Evolutionary conservation across 2,329 filamentous ascomycete species (phyloP).

Genomic region (Sarocladium brachiariae): DNA sequence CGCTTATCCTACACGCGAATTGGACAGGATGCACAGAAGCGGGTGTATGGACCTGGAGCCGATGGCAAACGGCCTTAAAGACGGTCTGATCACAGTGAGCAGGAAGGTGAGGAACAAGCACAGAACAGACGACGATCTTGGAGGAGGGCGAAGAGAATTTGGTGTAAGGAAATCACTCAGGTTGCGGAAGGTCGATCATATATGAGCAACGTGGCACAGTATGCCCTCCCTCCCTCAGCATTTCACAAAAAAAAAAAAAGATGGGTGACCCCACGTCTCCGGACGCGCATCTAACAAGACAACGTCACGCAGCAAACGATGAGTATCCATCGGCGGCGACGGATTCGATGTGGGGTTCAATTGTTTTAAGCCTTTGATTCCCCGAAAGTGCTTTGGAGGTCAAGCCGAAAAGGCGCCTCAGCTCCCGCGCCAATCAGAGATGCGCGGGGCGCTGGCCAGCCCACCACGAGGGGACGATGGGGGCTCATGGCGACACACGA

Average conservation of each 20-base stretch:
- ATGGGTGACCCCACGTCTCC: conserved; percentile 6
- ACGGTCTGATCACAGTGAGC: not conserved
- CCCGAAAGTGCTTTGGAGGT: conserved; percentile 6
- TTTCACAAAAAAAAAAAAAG: not conserved
- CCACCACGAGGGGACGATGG: not conserved
- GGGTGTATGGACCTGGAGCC: not conserved
- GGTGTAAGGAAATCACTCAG: not conserved
- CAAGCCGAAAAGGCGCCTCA: conserved; percentile 10
- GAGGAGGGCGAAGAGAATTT: not conserved
- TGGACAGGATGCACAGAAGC: not conserved
- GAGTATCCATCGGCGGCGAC: not conserved
- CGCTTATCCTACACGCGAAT: too few relatives aligned
- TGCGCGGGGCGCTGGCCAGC: conserved; percentile 3
- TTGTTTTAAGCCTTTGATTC: conserved; percentile 1
- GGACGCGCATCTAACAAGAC: not conserved
- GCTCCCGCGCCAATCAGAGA: conserved; percentile 14
- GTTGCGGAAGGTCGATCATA: conserved; percentile 2
- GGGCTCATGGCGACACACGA: not conserved
- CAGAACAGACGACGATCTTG: not conserved
- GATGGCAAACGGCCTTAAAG: not conserved
- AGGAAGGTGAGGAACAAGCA: not conserved
- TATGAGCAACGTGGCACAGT: conserved; percentile 1
- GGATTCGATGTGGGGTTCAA: conserved; percentile 4
- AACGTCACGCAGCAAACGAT: conserved; percentile 4
- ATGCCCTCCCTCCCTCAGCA: not conserved